Conservation (phyloP, 2,329 filamentous ascomycete genomes). For the Trichoderma pleuroti region DNA sequence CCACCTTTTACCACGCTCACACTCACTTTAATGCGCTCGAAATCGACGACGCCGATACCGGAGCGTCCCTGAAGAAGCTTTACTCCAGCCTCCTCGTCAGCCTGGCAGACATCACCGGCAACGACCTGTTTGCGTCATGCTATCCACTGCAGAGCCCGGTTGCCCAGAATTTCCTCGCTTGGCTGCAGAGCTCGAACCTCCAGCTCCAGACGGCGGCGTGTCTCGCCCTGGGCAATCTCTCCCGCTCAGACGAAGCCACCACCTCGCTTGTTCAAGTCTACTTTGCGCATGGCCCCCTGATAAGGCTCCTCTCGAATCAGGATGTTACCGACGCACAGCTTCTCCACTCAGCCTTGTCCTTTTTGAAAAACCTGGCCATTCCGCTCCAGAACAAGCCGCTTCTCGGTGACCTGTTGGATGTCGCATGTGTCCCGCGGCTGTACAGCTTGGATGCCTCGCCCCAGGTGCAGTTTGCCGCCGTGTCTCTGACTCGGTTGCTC, state of each 20-base stretch:
- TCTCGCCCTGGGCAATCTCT: constrained; percentile 59
- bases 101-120: constrained; percentile 51
- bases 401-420: constrained; percentile 48
- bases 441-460: constrained; percentile 50
- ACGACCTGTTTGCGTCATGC: constrained; percentile 42
- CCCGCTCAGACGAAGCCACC: constrained; percentile 55
- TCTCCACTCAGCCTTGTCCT: constrained; percentile 55
- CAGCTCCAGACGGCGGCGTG: constrained; percentile 56
- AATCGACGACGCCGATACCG: constrained; percentile 45
- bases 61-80: constrained; percentile 45
- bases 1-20: constrained; percentile 47
- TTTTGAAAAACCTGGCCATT: constrained; percentile 63
- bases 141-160: constrained; percentile 44
- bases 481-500: constrained; percentile 56
- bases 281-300: constrained; percentile 43
- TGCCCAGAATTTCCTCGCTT: constrained; percentile 42
- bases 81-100: constrained; percentile 48
- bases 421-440: constrained; percentile 48
- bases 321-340: constrained; percentile 47
- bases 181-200: constrained; percentile 41
- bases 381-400: constrained; percentile 51
- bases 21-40: constrained; percentile 38
- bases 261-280: constrained; percentile 45
- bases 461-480: constrained; percentile 58
- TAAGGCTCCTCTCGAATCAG: constrained; percentile 42